These are phyloP conservation scores for Rhizophlyctis rosea DNA, from an alignment of 192 early-diverging fungal genomes.

Conservation along the genomic window DNA sequence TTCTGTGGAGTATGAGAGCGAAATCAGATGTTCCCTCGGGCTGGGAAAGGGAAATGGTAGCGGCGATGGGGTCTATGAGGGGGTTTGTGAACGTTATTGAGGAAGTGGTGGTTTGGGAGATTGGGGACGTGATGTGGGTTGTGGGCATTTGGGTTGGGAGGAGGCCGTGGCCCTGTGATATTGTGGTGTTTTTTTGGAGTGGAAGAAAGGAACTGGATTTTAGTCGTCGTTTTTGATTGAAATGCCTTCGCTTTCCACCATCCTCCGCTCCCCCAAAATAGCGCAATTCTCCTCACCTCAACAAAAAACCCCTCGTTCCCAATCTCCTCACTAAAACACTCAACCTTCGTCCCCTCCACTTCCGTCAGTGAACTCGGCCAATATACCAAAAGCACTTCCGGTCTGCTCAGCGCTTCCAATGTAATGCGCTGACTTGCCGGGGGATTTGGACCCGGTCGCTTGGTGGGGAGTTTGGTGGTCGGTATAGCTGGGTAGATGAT, in stretches of 20 bases:
- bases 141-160: conserved; percentile 39
- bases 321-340: conserved; percentile 22
- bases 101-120: conserved; percentile 31
- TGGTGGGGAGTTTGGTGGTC: background rate
- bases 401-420: conserved; percentile 29
- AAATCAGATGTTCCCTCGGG: conserved; percentile 17
- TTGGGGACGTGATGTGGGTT: conserved; percentile 19
- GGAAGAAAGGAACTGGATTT: no score
- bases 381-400: conserved; percentile 43
- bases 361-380: conserved; percentile 51
- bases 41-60: conserved; percentile 28
- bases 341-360: conserved; percentile 5
- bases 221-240: no score
- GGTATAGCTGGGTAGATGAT: conserved; percentile 24
- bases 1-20: conserved; percentile 29
- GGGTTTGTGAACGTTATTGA: conserved; percentile 45
- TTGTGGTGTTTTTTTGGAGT: background rate
- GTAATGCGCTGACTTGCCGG: background rate
- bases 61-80: conserved; percentile 39
- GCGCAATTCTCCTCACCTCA: conserved; percentile 21
- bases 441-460: background rate
- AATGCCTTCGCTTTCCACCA: no score
- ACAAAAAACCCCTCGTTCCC: conserved; percentile 34
- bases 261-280: no score
- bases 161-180: conserved; percentile 33